phyloP scores from a whole-genome alignment of 176 grass and related monocot genomes.

The Oryza meyeriana region DNA sequence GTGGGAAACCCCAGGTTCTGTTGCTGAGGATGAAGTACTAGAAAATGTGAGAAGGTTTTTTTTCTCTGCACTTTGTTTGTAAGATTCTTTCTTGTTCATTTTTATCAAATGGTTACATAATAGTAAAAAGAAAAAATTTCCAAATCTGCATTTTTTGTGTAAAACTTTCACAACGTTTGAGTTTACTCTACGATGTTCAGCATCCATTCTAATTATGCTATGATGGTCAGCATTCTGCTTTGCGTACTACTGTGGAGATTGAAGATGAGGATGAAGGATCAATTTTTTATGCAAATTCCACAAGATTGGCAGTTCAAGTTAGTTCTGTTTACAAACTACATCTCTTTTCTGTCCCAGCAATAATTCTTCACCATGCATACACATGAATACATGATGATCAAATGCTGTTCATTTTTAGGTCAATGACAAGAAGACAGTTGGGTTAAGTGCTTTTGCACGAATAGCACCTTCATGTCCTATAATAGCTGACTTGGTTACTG shows the following conservation, averaged over 20 bases:
- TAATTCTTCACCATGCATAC: slow-evolving; percentile 9
- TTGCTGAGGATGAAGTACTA: slow-evolving; percentile 38
- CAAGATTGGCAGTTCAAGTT: slow-evolving; percentile 80
- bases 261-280: slow-evolving; percentile 76
- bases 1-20: slow-evolving; percentile 55
- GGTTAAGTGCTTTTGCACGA: slow-evolving; percentile 57
- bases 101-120: neutral
- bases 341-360: neutral
- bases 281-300: slow-evolving; percentile 85
- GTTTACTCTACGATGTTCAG: slow-evolving; percentile 4
- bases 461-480: slow-evolving; percentile 71
- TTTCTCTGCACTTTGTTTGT: slow-evolving; percentile 17
- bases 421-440: slow-evolving; percentile 72
- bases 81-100: neutral
- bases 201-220: slow-evolving; percentile 8
- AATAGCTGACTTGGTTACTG: slow-evolving; percentile 77
- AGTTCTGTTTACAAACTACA: slow-evolving; percentile 10
- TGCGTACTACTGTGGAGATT: slow-evolving; percentile 34
- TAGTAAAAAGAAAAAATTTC: neutral
- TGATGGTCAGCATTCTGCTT: slow-evolving; percentile 39
- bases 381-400: slow-evolving; percentile 15
- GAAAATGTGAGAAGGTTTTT: slow-evolving; percentile 54
- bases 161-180: slow-evolving; percentile 12
- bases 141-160: slow-evolving; percentile 13
- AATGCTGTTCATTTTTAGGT: slow-evolving; percentile 56